Base-by-base conservation (phyloP, 2,329 filamentous ascomycete genomes). In the Berkeleyomyces rouxiae region DNA sequence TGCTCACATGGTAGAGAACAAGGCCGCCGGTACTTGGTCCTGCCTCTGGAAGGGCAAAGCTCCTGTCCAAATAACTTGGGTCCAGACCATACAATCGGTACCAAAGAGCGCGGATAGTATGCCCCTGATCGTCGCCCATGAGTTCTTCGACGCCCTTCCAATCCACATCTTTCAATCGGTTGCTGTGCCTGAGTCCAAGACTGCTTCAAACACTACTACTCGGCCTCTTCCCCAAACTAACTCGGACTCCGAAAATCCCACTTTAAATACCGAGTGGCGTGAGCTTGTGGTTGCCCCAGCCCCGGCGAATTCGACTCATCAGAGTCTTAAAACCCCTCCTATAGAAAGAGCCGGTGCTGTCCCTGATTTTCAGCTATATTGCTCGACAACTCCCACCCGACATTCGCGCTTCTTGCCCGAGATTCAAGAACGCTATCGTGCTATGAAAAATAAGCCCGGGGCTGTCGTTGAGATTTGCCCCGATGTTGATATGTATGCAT, bases 71-170 rank as follows among this genome's bases (percentile, higher is more conserved):
- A 83, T 96, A 46, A 81, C 89, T 57, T 99, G 93, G 93, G 86
- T 88, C 9, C 90, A 97, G 72, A 88, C 91, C 66, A 86, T 95
- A 69, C 84, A 88, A 67, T 82, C 90, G n/a, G 80, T 96, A 16
- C 88, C 90, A 0, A 80, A 82, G 67, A 78, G 83, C 87, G 73
- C 67, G 76, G 70, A 55, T 58, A 66, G 31, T 70, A 88, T 85
- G 31, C 92, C 93, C 0, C 95, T 97, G 72, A 95, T 99, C 65
- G 82, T 97, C 58, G 93, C 93, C 3, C 93, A 99, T 72, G 93
- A 99, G 72, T 97, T 99, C 78, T 99, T 99, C 75, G 93, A 99
- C 68, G 93, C 93, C 2, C 84, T 99, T 0, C 93, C 93, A 42
- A 96, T 99, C 68, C 91, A 99, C 72, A 85, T 89, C 65, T 99